Percentiles rank a stretch among this genome's conserved stretches.
These are phyloP conservation scores for Closterium sp. DNA, from an alignment of 139 green algal genomes.

Conservation along the genomic window DNA sequence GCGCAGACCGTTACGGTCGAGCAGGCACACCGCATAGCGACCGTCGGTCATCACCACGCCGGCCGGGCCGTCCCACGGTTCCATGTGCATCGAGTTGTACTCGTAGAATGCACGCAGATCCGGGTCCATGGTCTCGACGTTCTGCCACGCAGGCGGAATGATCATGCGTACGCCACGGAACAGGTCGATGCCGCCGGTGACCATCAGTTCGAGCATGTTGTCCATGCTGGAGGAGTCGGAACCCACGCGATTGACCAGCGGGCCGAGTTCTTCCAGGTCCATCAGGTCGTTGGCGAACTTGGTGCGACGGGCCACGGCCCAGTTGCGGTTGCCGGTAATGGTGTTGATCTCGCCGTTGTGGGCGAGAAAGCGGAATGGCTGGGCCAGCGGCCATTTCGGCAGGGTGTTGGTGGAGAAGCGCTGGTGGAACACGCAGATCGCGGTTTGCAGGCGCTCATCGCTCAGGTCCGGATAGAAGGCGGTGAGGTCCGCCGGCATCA, in stretches of 20 bases:
- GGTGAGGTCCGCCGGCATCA: slow-evolving; percentile 76
- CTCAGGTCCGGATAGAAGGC: slow-evolving; percentile 90
- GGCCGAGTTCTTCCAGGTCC: no score
- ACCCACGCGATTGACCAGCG: no score
- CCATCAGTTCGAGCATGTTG: no score
- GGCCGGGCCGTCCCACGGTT: slow-evolving; percentile 94
- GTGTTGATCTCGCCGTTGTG: slow-evolving; percentile 99
- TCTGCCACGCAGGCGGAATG: slow-evolving; percentile 88
- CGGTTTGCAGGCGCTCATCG: slow-evolving; percentile 73
- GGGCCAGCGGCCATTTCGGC: slow-evolving; percentile 96
- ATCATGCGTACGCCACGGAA: slow-evolving; percentile 44
- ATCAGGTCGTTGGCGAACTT: no score
- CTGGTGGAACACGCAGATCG: slow-evolving; percentile 97
- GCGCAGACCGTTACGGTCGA: slow-evolving; percentile 90
- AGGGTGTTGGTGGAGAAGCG: slow-evolving; percentile 99
- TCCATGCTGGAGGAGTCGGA: no score
- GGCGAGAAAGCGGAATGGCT: slow-evolving; percentile 96
- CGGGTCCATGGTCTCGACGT: slow-evolving; percentile 44
- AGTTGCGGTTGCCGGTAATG: no score
- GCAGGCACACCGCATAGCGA: slow-evolving; percentile 81
- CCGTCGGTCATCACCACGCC: slow-evolving; percentile 84
- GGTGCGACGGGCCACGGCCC: no score
- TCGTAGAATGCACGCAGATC: slow-evolving; percentile 86
- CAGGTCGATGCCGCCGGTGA: not conserved
- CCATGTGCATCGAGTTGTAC: slow-evolving; percentile 82